Percentiles rank a stretch among this genome's conserved stretches.
Evolutionary conservation across 192 early-diverging fungal genomes (phyloP).

Genomic region (Cetraspora pellucida): DNA sequence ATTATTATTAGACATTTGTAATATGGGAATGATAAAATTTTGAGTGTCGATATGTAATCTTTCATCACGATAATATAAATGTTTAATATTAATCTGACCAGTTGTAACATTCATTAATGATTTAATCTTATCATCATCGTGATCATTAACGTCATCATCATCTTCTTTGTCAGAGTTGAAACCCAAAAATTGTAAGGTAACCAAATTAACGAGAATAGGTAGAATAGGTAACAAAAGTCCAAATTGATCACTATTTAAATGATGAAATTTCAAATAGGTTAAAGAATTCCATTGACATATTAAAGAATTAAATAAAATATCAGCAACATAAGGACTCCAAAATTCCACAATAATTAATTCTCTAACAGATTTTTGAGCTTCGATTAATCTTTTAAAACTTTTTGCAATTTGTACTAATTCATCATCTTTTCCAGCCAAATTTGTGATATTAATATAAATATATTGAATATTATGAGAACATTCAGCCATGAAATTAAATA

Average conservation of each 20-base stretch:
- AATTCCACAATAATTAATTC: neutral
- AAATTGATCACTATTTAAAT: conserved; percentile 6
- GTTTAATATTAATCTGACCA: neutral
- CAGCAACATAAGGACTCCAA: neutral
- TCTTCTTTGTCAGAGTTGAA: too few species aligned
- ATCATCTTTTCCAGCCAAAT: neutral
- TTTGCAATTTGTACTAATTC: neutral
- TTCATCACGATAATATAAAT: conserved; percentile 17
- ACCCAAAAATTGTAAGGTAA: conserved; percentile 12
- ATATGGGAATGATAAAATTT: neutral
- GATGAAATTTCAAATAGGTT: conserved; percentile 6
- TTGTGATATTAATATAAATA: conserved; percentile 18
- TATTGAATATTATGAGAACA: conserved; percentile 15
- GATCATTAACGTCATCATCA: too few species aligned
- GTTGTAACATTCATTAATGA: too few species aligned
- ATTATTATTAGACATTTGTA: neutral
- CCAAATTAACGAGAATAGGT: neutral
- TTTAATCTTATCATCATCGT: neutral
- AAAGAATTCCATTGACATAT: neutral
- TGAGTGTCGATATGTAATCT: neutral
- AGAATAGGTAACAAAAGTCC: neutral
- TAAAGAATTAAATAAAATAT: conserved; percentile 5
- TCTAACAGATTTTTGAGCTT: conserved; percentile 1
- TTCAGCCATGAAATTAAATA: conserved; percentile 13
- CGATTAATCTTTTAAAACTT: conserved; percentile 1